Base-by-base conservation (phyloP, 139 green algal genomes). In the Nannochloris sp. region DNA sequence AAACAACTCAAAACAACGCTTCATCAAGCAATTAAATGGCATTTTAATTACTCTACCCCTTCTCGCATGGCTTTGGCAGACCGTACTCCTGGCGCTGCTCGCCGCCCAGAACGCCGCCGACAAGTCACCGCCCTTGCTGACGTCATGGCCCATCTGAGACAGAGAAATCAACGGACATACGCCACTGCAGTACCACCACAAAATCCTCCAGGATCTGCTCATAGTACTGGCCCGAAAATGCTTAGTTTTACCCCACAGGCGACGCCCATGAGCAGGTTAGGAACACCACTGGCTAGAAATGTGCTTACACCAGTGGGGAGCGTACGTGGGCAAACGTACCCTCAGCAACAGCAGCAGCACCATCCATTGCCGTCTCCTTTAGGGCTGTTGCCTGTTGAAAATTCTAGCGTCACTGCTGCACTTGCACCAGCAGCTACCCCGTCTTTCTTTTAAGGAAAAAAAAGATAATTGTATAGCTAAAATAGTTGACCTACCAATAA, bases 11-110 rank as follows among this genome's bases (percentile, higher is more conserved):
- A 53, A n/a, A 38, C 31, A 9, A 72, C 59, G 39, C 64, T 76
- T 31, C 65, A 68, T 29, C 60, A 68, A 10, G 70, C 70, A 3
- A 38, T 81, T 14, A 19, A n/a, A 35, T 72, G 72, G 47, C 71
- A 81, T 60, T 81, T 81, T 29, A 72, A 70, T 36, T 81, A 61
- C 60, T 32, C 61, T 12, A 81, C 74, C 2, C 71, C 74, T 0
- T 36, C 37, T 25, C 48, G 71, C 9, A 38, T 47, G 15, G 35
- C 42, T 13, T 12, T 19, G 2, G 72, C 67, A 12, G 37, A 67
- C 10, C 14, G 31, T 9, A 45, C 9, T 54, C 34, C 57, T 3
- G 64, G 55, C 7, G 55, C 57, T n/a, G 55, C 46, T 33, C 63
- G 27, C n/a, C 56, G 58, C 24, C 65, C 54, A 31, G 63, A 70